These are phyloP conservation scores for Zychaea mexicana DNA, from an alignment of 371 early-diverging fungal species.

Conservation along the genomic window DNA sequence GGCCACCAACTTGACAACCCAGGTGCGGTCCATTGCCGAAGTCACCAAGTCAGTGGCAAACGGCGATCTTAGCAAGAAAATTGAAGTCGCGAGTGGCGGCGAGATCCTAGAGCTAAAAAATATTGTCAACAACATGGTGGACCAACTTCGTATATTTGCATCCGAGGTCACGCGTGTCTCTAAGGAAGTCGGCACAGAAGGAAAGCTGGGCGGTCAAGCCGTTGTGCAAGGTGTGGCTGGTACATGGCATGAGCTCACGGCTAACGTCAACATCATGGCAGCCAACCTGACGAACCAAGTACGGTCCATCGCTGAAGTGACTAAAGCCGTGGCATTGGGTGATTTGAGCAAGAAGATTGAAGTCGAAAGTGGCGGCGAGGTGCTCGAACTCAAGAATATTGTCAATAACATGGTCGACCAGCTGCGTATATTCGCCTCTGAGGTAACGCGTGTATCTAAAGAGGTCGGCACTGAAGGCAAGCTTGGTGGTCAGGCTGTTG, in stretches of 20 bases:
- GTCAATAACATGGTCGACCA: conserved; percentile 67
- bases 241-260: conserved; percentile 56
- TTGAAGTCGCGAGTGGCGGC: conserved; percentile 45
- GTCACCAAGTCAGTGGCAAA: conserved; percentile 64
- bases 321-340: conserved; percentile 62
- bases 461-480: conserved; percentile 59
- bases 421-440: conserved; percentile 56
- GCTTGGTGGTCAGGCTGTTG: conserved; percentile 51
- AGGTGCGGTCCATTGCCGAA: conserved; percentile 61
- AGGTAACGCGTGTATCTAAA: conserved; percentile 57
- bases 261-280: conserved; percentile 60
- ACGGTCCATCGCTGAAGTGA: conserved; percentile 62
- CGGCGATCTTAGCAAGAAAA: conserved; percentile 47
- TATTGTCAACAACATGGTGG: conserved; percentile 57
- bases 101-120: conserved; percentile 49
- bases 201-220: conserved; percentile 52
- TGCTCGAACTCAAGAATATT: conserved; percentile 55
- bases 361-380: conserved; percentile 44
- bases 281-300: conserved; percentile 57
- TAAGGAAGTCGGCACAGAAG: conserved; percentile 59
- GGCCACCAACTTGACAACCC: conserved; percentile 66
- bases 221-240: conserved; percentile 51
- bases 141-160: conserved; percentile 49
- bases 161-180: conserved; percentile 54
- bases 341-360: conserved; percentile 59